Evolutionary conservation across 2,329 filamentous ascomycete genomes (phyloP), one percentile per base, ranked within the genome.

Genomic region (Hymenoscyphus fraxineus): DNA sequence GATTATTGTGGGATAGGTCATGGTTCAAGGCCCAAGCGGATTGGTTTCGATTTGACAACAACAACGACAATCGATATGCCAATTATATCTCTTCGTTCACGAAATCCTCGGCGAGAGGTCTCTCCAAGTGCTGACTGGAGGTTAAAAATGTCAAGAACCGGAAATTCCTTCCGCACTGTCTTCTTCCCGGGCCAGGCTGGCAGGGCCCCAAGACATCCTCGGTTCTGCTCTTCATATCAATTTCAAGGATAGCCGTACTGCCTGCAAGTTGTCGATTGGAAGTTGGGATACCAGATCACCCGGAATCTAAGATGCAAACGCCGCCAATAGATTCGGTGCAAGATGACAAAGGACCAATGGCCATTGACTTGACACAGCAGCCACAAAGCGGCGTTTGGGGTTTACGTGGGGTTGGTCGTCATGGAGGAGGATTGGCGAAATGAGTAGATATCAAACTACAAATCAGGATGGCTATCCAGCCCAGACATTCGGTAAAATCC

Each of bases 341-440:
- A 57, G 55, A 63, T 63, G 58, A 59, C 60, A 63, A 66, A 61
- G 55, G 55, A 57, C 38, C 38, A 59, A 40, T 40, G 40, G 22
- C 39, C 35, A 19, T 38, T 35, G 40, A 59, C 32, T 40, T 59
- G 44, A 22, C 10, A 47, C 44, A 47, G 44, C 44, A 47, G 44
- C n/a, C 44, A 22, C 44, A 51, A 51, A 51, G n/a, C 44, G 44
- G 44, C 44, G 44, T 51, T 51, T 51, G 44, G 44, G 44, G 6
- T 51, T 32, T 57, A 19, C 31, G 55, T 57, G 55, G 55, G 55
- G 35, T 38, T 51, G 44, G 41, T n/a, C 41, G 41, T 44, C 16
- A 44, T 19, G 44, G 22, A 51, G 44, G 22, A 22, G n/a, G 44
- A 22, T 51, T 51, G 44, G n/a, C 22, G 44, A 47, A 19, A 47